A percentile compares a stretch with the other conserved stretches of the same genome.
These are phyloP conservation scores for Fusarium pininemorale DNA, from an alignment of 2,329 filamentous ascomycete genomes.

Conservation along the genomic window DNA sequence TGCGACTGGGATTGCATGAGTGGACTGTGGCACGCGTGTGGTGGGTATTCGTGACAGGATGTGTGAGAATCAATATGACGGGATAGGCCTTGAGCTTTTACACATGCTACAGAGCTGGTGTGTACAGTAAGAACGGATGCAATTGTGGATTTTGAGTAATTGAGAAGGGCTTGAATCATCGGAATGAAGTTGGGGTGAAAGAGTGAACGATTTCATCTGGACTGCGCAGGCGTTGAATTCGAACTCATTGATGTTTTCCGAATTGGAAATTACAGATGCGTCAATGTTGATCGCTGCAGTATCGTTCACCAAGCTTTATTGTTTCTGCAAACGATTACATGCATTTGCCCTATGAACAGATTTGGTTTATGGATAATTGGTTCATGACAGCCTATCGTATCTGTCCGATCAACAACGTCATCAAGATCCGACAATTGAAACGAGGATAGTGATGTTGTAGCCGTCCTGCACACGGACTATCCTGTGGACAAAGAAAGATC, in stretches of 20 bases:
- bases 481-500: constrained; percentile 39
- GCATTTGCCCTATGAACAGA: constrained; percentile 34
- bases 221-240: neutral
- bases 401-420: constrained; percentile 35
- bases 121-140: constrained; percentile 15
- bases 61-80: constrained; percentile 22
- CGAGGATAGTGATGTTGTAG: constrained; percentile 42
- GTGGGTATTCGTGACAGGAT: constrained; percentile 29
- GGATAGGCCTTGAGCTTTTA: constrained; percentile 1
- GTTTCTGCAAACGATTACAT: constrained; percentile 25
- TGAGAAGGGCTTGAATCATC: neutral
- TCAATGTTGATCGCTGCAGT: neutral
- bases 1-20: constrained; percentile 38
- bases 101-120: constrained; percentile 8
- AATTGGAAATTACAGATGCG: neutral
- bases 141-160: constrained; percentile 4
- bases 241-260: neutral
- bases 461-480: constrained; percentile 41
- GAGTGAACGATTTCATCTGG: neutral
- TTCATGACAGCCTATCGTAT: constrained; percentile 23
- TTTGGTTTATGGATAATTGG: constrained; percentile 35
- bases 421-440: constrained; percentile 37
- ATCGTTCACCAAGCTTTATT: neutral
- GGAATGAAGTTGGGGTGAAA: constrained; percentile 6
- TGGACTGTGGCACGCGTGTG: constrained; percentile 29